Evolutionary conservation across 371 early-diverging fungal genomes (phyloP).

Genomic region (Parasitella parasitica): DNA sequence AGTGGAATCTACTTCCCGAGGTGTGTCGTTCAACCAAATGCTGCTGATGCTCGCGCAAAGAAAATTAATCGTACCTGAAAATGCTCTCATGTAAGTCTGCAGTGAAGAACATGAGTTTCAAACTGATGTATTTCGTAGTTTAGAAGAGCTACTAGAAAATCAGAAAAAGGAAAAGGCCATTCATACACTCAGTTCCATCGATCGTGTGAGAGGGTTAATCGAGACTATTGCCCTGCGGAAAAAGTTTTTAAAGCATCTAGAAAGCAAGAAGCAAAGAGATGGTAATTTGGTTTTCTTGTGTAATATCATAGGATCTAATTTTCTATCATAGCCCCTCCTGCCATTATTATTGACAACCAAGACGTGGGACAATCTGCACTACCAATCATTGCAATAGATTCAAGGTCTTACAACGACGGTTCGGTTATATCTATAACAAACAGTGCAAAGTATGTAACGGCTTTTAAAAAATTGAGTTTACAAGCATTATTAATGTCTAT

Average conservation of each 20-base stretch:
- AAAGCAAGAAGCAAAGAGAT: constrained; percentile 20
- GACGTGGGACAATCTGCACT: constrained; percentile 2
- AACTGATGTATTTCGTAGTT: too few species aligned
- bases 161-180: constrained; percentile 47
- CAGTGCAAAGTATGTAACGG: not conserved
- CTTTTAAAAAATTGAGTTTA: not conserved
- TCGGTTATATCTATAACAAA: not conserved
- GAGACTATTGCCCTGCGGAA: constrained; percentile 47
- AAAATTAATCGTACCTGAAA: constrained; percentile 58
- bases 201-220: constrained; percentile 47
- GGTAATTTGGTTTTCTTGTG: constrained; percentile 1
- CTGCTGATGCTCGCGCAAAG: constrained; percentile 57
- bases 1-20: constrained; percentile 34
- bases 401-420: constrained; percentile 1
- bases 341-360: constrained; percentile 28
- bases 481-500: not conserved
- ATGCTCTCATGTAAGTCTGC: constrained; percentile 44
- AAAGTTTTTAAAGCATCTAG: constrained; percentile 41
- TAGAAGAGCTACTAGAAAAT: constrained; percentile 45
- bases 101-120: too few species aligned
- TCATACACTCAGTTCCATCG: constrained; percentile 43
- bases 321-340: constrained; percentile 28
- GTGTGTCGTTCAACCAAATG: constrained; percentile 64
- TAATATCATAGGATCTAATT: not conserved
- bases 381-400: not conserved